These are phyloP conservation scores for Periconia macrospinosa DNA, from an alignment of 2,329 filamentous ascomycete species.

Conservation along the genomic window DNA sequence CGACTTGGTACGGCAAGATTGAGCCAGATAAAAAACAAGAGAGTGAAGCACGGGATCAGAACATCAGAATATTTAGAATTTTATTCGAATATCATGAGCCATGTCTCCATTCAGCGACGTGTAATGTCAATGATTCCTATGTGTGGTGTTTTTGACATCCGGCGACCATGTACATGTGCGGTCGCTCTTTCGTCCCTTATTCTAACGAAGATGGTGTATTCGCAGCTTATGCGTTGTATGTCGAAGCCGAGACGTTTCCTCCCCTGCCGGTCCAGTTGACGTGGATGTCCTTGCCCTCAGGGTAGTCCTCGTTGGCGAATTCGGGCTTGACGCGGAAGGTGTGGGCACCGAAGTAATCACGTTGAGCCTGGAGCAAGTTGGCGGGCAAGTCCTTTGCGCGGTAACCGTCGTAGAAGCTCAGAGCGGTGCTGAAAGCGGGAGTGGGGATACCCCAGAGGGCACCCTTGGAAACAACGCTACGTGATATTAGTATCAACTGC, in stretches of 20 bases:
- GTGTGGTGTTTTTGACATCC: background rate
- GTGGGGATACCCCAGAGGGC: constrained; percentile 94
- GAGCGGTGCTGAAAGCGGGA: constrained; percentile 92
- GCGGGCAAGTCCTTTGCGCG: constrained; percentile 94
- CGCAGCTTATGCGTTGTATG: constrained; percentile 81
- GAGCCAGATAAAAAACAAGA: too few relatives aligned
- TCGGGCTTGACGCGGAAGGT: constrained; percentile 59
- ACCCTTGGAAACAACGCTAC: constrained; percentile 77
- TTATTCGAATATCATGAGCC: background rate
- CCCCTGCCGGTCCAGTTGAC: constrained; percentile 99
- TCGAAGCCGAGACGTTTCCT: constrained; percentile 95
- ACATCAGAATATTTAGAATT: background rate
- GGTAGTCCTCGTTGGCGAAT: constrained; percentile 70
- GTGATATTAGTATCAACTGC: constrained; percentile 53
- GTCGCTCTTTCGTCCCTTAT: background rate
- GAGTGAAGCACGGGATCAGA: too few relatives aligned
- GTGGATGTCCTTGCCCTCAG: constrained; percentile 85
- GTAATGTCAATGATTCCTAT: background rate
- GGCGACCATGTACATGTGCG: background rate
- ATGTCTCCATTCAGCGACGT: background rate
- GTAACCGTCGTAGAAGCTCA: constrained; percentile 99
- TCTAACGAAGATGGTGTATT: constrained; percentile 10
- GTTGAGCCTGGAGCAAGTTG: constrained; percentile 97
- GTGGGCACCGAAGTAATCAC: constrained; percentile 91
- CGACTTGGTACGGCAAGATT: too few relatives aligned